Conservation (phyloP, 176 grass and related monocot species). For the Alloteropsis semialata region DNA sequence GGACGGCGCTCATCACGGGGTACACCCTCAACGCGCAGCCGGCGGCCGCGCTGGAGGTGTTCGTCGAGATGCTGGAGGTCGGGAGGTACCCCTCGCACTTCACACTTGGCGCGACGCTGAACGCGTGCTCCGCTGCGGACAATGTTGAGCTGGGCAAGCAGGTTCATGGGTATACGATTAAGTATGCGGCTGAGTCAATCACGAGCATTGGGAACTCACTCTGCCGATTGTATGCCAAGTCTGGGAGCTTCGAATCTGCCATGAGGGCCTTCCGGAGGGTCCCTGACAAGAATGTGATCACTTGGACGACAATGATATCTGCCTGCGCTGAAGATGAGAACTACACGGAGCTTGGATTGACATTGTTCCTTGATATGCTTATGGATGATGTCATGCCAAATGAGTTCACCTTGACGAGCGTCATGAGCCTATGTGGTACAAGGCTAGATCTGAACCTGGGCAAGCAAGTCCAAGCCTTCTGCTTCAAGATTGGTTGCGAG, state of each 20-base stretch:
- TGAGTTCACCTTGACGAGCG: slow-evolving; percentile 70
- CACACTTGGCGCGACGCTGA: slow-evolving; percentile 53
- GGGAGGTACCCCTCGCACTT: slow-evolving; percentile 55
- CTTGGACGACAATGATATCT: slow-evolving; percentile 78
- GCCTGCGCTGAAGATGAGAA: slow-evolving; percentile 64
- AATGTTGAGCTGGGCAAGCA: slow-evolving; percentile 48
- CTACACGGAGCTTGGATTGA: slow-evolving; percentile 48
- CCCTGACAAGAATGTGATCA: slow-evolving; percentile 71
- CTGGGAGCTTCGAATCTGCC: slow-evolving; percentile 45
- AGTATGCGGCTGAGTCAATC: slow-evolving; percentile 45
- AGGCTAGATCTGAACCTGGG: slow-evolving; percentile 61
- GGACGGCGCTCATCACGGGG: slow-evolving; percentile 61
- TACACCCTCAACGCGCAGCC: slow-evolving; percentile 48
- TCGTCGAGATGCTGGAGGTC: slow-evolving; percentile 49
- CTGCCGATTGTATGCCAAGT: slow-evolving; percentile 67
- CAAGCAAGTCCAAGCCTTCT: slow-evolving; percentile 73
- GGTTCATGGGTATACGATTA: slow-evolving; percentile 61
- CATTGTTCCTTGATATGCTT: slow-evolving; percentile 67
- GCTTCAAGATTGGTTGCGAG: slow-evolving; percentile 63
- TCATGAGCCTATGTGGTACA: slow-evolving; percentile 61
- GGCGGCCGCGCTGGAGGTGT: slow-evolving; percentile 29
- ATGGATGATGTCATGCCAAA: slow-evolving; percentile 55
- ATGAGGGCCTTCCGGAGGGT: slow-evolving; percentile 50
- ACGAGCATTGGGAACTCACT: slow-evolving; percentile 67
- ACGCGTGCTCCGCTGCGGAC: slow-evolving; percentile 30